Evolutionary conservation across 306 rosid genomes (phyloP), one percentile per base, ranked within the genome.

Genomic region (Lathyrus tuberosus): DNA sequence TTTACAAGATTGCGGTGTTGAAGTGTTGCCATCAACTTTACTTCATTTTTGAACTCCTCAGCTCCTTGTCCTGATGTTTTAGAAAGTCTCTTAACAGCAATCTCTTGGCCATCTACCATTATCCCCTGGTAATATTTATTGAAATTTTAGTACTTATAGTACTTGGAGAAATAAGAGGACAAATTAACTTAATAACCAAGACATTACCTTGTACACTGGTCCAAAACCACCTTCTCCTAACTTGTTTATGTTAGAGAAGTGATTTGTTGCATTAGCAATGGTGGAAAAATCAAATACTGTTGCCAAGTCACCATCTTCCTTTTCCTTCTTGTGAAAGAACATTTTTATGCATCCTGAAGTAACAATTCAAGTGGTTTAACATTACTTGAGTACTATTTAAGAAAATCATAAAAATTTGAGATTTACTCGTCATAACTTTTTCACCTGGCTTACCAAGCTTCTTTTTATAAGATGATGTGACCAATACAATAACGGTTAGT

Each of bases 261-360:
- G 31, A 62, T 40, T 62, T 62, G 67, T 62, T 15, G 71, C 46
- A 47, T 10, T 66, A 47, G 9, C 2, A 10, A 66, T 66, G 17
- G 46, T 31, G 7, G 60, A 66, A 66, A 66, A 66, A 10, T 48
- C 71, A 47, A 66, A 66, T 47, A 66, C 28, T 10, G 60, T 47
- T 15, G 60, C 9, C 3, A 48, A 16, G 10, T 30, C 41, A 66
- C 7, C 42, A 1, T 31, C 71, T 47, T 47, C 59, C 31, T 10
- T 31, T 16, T 26, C 59, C 71, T 1, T 49, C 5, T 31, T 16
- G 61, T 67, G 10, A 49, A 49, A 13, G 3, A 24, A 65, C 6
- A 24, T 44, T 24, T 7, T 8, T 24, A 44, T 7, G 14, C 30
- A 52, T n/a, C 69, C 69, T 63, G 49, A 47, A 47, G 4, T 47